Evolutionary conservation across 78 protist species (phyloP).

Genomic region (Corallochytrium limacisporum): DNA sequence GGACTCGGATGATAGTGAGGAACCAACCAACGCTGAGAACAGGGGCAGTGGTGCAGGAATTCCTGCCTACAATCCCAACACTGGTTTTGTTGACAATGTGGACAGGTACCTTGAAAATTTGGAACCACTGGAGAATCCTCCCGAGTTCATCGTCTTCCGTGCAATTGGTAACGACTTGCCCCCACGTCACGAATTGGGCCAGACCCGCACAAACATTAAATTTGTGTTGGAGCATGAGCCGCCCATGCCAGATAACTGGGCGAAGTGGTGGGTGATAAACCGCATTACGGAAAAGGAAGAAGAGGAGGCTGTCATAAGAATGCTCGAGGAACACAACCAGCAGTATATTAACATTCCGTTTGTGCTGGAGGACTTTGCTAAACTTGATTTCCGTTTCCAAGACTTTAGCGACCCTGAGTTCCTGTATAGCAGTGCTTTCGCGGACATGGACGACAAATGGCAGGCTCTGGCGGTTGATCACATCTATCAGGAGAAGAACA

Average conservation of each 20-base stretch:
- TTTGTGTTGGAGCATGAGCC: constrained; percentile 14
- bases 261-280: constrained; percentile 13
- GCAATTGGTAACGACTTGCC: constrained; percentile 20
- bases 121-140: no score
- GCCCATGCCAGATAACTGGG: not conserved
- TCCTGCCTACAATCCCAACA: no score
- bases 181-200: constrained; percentile 18
- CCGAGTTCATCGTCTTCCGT: constrained; percentile 5
- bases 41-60: no score
- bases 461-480: not conserved
- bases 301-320: not conserved
- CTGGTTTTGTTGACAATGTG: no score
- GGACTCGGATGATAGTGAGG: no score
- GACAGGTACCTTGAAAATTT: no score
- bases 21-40: no score
- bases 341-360: constrained; percentile 8
- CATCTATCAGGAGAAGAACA: constrained; percentile 4
- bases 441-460: not conserved
- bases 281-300: constrained; percentile 5
- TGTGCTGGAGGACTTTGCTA: constrained; percentile 5
- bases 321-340: constrained; percentile 4
- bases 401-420: not conserved
- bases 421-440: not conserved
- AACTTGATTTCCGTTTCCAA: not conserved
- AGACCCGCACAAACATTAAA: constrained; percentile 3